Evolutionary conservation across 83 land plant genomes (phyloP), one percentile per base, ranked within the genome.

Genomic region (Isoetes engelmannii): DNA sequence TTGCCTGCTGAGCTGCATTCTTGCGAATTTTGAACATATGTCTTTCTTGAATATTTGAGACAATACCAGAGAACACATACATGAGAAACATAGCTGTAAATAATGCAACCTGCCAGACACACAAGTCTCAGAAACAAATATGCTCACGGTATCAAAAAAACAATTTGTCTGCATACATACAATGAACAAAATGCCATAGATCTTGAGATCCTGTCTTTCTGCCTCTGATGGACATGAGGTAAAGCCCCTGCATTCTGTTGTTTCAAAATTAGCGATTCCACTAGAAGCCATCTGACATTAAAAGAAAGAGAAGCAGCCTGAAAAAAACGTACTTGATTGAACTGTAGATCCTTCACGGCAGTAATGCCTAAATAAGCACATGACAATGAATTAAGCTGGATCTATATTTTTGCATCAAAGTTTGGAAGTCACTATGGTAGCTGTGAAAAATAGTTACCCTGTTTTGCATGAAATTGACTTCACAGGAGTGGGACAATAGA

Each of bases 1-100:
- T 73, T 18, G 87, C 94, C 66, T 74, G 84, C 65, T 79, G 79
- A 50, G 90, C 93, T 56, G 97, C 99, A 61, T 76, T 76, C 73
- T 90, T 87, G 28, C 99, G 81, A 41, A 93, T 73, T 76, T 79
- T 84, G 45, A 90, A 85, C 61, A 76, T 80, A 48, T 83, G 76
- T 53, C 92, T 84, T 74, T 85, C 85, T 44, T 87, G 86, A 20
- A 84, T 76, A 12, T 80, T 66, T 49, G 91, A 77, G 21, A 91
- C 79, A 76, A 83, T 90, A 71, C 81, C 99, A 17, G 90, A 95
- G 79, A 86, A 95, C 64, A 80, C 87, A 48, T 95, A 91, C 19
- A 88, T 75, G 45, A 88, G 84, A 67, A 95, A 67, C 21, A 95
- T 79, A 58, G 85, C 47, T 28, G 83, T 69, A 15, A 69, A 57